Evolutionary conservation across 495 filamentous ascomycete species (phyloP).

Genomic region (Neurospora sp.): DNA sequence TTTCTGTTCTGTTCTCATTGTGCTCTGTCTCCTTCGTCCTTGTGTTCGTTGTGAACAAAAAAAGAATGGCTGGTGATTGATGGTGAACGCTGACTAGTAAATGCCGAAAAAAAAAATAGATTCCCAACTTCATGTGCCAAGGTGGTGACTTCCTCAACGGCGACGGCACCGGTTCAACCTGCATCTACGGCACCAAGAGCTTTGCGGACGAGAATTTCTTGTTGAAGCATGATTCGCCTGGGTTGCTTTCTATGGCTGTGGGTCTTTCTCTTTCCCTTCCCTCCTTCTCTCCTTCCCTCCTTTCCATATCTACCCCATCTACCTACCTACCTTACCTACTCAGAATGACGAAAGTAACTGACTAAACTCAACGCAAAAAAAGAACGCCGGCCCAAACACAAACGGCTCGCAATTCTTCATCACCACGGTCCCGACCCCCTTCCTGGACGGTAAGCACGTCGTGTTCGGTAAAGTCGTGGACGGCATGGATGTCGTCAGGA

Average conservation of each 20-base stretch:
- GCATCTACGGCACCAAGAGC: constrained; percentile 73
- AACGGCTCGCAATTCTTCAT: constrained; percentile 99
- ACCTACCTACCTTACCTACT: not conserved
- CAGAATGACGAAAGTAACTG: not conserved
- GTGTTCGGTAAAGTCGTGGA: constrained; percentile 88
- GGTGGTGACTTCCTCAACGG: constrained; percentile 95
- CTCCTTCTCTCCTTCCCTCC: not conserved
- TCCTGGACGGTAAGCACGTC: constrained; percentile 90
- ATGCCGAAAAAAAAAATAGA: constrained; percentile 46
- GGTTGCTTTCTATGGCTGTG: constrained; percentile 90
- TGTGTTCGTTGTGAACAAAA: too few species aligned
- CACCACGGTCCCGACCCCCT: constrained; percentile 74
- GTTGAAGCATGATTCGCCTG: constrained; percentile 65
- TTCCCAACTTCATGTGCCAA: constrained; percentile 93
- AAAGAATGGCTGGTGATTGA: too few species aligned
- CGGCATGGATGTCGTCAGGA: constrained; percentile 77
- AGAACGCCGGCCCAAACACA: constrained; percentile 89
- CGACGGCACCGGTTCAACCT: constrained; percentile 80
- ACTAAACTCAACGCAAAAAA: not conserved
- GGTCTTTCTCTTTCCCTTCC: constrained; percentile 21
- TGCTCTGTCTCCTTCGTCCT: too few species aligned
- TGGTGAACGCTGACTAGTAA: too few species aligned
- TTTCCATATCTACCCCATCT: not conserved
- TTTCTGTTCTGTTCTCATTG: too few species aligned
- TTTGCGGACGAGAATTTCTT: constrained; percentile 89